Evolutionary conservation across 495 filamentous ascomycete genomes (phyloP), one percentile per base, ranked within the genome.

Genomic region (Pyronema omphalodes): DNA sequence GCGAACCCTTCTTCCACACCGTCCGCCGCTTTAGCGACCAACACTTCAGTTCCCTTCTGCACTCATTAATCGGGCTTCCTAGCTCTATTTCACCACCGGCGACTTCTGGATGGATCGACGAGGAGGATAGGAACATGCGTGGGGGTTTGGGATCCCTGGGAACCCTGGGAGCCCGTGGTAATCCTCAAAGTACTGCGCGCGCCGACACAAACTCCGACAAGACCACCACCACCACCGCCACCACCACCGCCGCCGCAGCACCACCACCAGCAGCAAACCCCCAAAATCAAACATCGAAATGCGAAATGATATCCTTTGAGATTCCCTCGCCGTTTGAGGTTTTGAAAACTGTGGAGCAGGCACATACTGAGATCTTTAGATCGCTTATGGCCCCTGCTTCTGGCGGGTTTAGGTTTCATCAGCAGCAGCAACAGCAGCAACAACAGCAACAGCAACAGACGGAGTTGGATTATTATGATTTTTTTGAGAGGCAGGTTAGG

Each of bases 21-120:
- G 55, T 65, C 34, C 58, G 61, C 34, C 61, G 62, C 58, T 65
- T 64, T 37, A 65, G 57, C 23, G 56, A 65, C 37, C 48, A 52
- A 8, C 61, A 61, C 19, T 55, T 65, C 50, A 47, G 58, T 9
- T 55, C 61, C 9, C 52, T 61, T 14, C 58, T 65, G 17, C 62
- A 64, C 35, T 56, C 58, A 19, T 52, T 65, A 17, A 65, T 64
- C 44, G 62, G 62, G 11, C 58, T 65, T 3, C 62, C 62, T 7
- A 61, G 54, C 15, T 66, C 64, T 50, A 49, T 64, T 12, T 47
- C 62, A 7, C 62, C 62, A 9, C 54, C 61, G 12, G 55, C 48
- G 7, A 41, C 53, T 18, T 56, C 12, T 7, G 46, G 34, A 14
- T 56, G 61, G 53, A 37, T 64, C 19, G 56, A 56, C 50, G 61